Evolutionary conservation across 768 basidiomycete species (phyloP).

Genomic region (Astraeus odoratus): DNA sequence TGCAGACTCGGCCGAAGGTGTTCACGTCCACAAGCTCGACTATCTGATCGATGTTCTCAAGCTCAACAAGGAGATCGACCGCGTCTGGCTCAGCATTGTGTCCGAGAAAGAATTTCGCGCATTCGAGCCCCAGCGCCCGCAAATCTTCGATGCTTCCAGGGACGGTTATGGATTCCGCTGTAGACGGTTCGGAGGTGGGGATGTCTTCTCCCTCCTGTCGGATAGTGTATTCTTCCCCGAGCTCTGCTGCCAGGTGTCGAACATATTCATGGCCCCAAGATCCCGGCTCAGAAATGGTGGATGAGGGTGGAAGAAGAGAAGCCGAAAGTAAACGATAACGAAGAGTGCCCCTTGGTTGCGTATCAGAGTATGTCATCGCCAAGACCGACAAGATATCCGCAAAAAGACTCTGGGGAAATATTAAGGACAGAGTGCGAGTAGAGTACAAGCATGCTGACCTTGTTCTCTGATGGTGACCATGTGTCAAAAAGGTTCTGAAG

Average conservation of each 20-base stretch:
- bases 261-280: slow-evolving; percentile 99
- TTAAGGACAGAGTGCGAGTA: neutral
- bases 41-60: slow-evolving; percentile 83
- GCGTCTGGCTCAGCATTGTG: slow-evolving; percentile 99
- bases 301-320: slow-evolving; percentile 54
- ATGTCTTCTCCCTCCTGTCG: slow-evolving; percentile 52
- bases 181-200: slow-evolving; percentile 20
- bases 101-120: slow-evolving; percentile 80
- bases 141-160: slow-evolving; percentile 67
- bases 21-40: slow-evolving; percentile 76
- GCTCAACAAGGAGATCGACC: slow-evolving; percentile 88
- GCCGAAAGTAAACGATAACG: slow-evolving; percentile 84
- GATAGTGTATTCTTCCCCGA: slow-evolving; percentile 83
- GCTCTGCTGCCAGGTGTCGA: slow-evolving; percentile 91
- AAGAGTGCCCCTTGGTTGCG: slow-evolving; percentile 91
- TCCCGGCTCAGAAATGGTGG: slow-evolving; percentile 82
- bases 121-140: slow-evolving; percentile 67
- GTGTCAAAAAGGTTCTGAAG: slow-evolving; percentile 79
- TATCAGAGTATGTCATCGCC: slow-evolving; percentile 99
- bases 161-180: slow-evolving; percentile 27
- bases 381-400: slow-evolving; percentile 97
- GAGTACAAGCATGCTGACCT: slow-evolving; percentile 36
- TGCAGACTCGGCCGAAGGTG: slow-evolving; percentile 83
- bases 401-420: slow-evolving; percentile 65
- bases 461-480: slow-evolving; percentile 73